Conservation (phyloP, 2,329 filamentous ascomycete genomes). For the Venturia pyrina region DNA sequence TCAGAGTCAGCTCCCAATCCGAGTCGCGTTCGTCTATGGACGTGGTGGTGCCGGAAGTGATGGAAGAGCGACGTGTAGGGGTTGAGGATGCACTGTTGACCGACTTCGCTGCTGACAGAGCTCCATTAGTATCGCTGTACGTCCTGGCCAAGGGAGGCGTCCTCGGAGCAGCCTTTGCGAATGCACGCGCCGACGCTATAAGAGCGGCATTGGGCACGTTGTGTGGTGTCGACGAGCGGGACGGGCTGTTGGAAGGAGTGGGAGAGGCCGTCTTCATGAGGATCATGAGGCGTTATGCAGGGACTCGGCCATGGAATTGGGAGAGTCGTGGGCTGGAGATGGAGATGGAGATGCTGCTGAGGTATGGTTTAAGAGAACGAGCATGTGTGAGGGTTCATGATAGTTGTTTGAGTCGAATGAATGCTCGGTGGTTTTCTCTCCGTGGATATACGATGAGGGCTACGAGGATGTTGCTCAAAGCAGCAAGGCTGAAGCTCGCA, state of each 20-base stretch:
- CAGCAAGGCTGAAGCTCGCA: neutral
- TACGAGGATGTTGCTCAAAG: neutral
- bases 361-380: neutral
- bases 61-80: conserved; percentile 5
- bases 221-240: conserved; percentile 9
- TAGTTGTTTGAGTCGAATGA: neutral
- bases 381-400: neutral
- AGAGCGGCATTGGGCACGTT: conserved; percentile 33
- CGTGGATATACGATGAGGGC: neutral
- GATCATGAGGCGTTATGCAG: neutral
- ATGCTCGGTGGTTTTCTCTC: neutral
- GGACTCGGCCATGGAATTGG: neutral
- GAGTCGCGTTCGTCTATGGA: neutral
- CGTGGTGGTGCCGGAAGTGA: neutral
- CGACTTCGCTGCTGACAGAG: conserved; percentile 36
- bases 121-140: conserved; percentile 32
- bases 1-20: neutral
- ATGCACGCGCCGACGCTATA: conserved; percentile 38
- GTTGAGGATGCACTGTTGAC: conserved; percentile 19
- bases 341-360: neutral
- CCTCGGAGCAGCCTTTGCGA: conserved; percentile 34
- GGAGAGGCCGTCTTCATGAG: conserved; percentile 1
- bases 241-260: neutral
- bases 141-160: conserved; percentile 23
- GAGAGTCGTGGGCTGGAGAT: neutral